Percentiles rank a stretch among this genome's conserved stretches.
phyloP scores from a whole-genome alignment of 768 basidiomycete species.

The Lyophyllum semitale region DNA sequence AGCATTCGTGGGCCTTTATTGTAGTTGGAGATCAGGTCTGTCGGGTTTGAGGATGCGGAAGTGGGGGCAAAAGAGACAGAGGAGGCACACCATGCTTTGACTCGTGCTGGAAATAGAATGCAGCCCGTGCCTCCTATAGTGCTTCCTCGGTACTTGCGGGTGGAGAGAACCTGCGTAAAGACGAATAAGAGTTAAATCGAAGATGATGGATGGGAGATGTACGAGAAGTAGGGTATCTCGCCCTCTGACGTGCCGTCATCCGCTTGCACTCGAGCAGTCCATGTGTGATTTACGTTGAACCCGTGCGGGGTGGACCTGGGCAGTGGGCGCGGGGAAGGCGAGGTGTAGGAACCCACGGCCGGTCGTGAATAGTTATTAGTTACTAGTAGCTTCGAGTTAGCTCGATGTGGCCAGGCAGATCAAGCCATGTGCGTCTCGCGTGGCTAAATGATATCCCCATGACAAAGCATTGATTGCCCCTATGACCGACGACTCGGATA shows the following conservation, averaged over 20 bases:
- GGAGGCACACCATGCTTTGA: constrained; percentile 42
- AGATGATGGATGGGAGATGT: no score
- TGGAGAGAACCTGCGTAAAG: constrained; percentile 49
- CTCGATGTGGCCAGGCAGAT: no score
- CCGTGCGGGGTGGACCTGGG: constrained; percentile 29
- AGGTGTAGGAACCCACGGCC: constrained; percentile 35
- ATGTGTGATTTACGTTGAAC: no score
- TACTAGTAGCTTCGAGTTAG: no score
- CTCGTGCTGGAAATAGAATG: constrained; percentile 38
- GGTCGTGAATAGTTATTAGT: no score
- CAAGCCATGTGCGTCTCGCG: no score
- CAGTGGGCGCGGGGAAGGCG: constrained; percentile 26
- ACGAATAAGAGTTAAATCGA: no score
- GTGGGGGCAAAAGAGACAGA: no score
- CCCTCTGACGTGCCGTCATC: constrained; percentile 26
- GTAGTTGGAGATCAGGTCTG: constrained; percentile 52
- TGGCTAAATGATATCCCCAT: no score
- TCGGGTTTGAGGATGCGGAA: no score
- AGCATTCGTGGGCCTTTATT: constrained; percentile 65
- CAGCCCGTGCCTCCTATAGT: constrained; percentile 39
- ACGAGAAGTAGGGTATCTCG: constrained; percentile 53
- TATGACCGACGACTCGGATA: no score
- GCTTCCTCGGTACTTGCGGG: constrained; percentile 38
- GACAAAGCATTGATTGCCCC: no score
- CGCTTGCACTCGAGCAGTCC: constrained; percentile 52